phyloP scores from a whole-genome alignment of 192 early-diverging fungal species.

The Coemansia sp. region DNA sequence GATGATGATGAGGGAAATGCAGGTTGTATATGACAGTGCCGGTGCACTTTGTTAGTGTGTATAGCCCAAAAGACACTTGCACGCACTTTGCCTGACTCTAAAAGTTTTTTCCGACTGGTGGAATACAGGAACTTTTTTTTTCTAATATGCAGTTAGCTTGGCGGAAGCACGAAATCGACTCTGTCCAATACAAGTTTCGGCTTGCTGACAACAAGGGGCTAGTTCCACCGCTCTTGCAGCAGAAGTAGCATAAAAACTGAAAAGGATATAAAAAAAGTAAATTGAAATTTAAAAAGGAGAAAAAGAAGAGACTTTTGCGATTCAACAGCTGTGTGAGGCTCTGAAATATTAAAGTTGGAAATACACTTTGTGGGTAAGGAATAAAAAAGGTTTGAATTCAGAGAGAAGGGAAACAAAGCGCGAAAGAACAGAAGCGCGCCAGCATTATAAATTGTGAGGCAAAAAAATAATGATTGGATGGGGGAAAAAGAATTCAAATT shows the following conservation, averaged over 20 bases:
- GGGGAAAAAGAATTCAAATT: not conserved
- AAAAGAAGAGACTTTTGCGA: not conserved
- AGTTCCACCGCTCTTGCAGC: too few species aligned
- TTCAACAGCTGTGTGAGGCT: not conserved
- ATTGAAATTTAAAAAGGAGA: not conserved
- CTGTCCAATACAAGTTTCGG: not conserved
- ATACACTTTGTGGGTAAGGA: not conserved
- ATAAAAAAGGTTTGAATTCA: not conserved
- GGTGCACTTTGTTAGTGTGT: not conserved
- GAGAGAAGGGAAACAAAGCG: conserved; percentile 4
- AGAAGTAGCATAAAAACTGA: too few species aligned
- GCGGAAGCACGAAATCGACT: not conserved
- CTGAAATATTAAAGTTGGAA: not conserved
- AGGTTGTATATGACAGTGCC: not conserved
- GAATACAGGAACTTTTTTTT: not conserved
- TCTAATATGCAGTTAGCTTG: not conserved
- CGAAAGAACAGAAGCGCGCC: conserved; percentile 3
- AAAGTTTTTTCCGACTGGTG: not conserved
- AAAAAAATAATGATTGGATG: conserved; percentile 3
- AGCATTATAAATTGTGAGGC: not conserved
- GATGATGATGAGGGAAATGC: not conserved
- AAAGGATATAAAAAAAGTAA: not conserved
- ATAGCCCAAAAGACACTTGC: not conserved
- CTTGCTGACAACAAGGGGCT: too few species aligned
- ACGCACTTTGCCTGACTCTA: not conserved